Evolutionary conservation across 371 early-diverging fungal genomes (phyloP).

Genomic region (Zychaea mexicana): DNA sequence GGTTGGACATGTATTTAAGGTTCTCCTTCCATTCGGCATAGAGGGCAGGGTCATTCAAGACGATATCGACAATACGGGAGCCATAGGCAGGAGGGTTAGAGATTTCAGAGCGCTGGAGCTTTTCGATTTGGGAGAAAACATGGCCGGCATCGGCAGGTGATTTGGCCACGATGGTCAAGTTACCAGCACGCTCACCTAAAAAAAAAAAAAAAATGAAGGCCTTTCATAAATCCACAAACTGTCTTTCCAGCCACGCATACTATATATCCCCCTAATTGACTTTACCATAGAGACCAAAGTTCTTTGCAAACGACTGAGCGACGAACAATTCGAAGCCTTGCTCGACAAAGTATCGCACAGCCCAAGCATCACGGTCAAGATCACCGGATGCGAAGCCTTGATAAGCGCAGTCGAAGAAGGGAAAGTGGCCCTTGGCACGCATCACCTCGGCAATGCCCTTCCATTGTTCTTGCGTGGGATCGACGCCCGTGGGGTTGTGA

Average conservation of each 20-base stretch:
- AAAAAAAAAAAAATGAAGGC: background rate
- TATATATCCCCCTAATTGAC: too few species aligned
- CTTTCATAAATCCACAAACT: background rate
- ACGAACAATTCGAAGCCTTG: conserved; percentile 89
- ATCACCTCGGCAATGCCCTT: conserved; percentile 83
- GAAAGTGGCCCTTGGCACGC: conserved; percentile 73
- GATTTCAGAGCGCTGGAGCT: conserved; percentile 80
- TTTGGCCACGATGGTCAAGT: conserved; percentile 75
- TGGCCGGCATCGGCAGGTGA: conserved; percentile 48
- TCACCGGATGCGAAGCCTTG: conserved; percentile 97
- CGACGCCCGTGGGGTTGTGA: conserved; percentile 94
- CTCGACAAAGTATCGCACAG: conserved; percentile 90
- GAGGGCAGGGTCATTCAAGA: conserved; percentile 79
- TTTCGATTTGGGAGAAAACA: conserved; percentile 84
- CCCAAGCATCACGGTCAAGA: conserved; percentile 88
- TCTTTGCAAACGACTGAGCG: conserved; percentile 94
- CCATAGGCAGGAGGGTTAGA: conserved; percentile 93
- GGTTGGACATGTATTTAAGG: conserved; percentile 82
- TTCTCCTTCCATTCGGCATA: conserved; percentile 85
- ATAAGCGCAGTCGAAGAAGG: conserved; percentile 98
- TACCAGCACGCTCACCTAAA: conserved; percentile 87
- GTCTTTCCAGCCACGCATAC: too few species aligned
- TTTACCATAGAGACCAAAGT: conserved; percentile 95
- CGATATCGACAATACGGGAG: conserved; percentile 82
- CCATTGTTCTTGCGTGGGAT: conserved; percentile 94